Percentiles rank a stretch among this genome's conserved stretches.
phyloP scores from a whole-genome alignment of 2,329 filamentous ascomycete genomes.

The Sclerotinia nivalis region DNA sequence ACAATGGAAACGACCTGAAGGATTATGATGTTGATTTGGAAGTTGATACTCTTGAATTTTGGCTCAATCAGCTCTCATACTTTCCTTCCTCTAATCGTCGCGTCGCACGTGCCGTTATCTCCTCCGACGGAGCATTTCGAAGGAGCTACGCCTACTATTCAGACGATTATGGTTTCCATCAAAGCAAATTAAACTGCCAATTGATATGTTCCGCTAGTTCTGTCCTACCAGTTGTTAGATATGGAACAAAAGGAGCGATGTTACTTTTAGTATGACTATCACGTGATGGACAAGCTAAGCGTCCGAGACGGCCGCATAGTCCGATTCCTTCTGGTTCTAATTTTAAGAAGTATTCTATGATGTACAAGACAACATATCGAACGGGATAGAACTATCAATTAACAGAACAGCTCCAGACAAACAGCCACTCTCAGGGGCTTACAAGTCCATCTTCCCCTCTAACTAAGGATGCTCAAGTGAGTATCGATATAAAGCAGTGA shows the following conservation, averaged over 20 bases:
- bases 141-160: too few relatives aligned
- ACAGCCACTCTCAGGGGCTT: too few relatives aligned
- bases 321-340: neutral
- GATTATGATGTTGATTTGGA: neutral
- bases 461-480: neutral
- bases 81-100: too few relatives aligned
- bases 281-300: neutral
- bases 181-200: neutral
- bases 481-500: neutral
- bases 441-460: neutral
- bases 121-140: too few relatives aligned
- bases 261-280: neutral
- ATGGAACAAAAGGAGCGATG: neutral
- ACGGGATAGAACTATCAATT: too few relatives aligned
- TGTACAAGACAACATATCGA: too few relatives aligned
- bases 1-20: neutral
- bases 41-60: neutral
- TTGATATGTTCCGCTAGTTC: neutral
- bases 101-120: too few relatives aligned
- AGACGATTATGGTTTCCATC: neutral
- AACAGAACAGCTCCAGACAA: too few relatives aligned
- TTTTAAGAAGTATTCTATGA: too few relatives aligned
- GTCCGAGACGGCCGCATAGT: neutral
- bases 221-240: neutral
- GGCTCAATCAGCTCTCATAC: too few relatives aligned